phyloP scores from a whole-genome alignment of 345 rosid genomes.

The Syzygium jambos region DNA sequence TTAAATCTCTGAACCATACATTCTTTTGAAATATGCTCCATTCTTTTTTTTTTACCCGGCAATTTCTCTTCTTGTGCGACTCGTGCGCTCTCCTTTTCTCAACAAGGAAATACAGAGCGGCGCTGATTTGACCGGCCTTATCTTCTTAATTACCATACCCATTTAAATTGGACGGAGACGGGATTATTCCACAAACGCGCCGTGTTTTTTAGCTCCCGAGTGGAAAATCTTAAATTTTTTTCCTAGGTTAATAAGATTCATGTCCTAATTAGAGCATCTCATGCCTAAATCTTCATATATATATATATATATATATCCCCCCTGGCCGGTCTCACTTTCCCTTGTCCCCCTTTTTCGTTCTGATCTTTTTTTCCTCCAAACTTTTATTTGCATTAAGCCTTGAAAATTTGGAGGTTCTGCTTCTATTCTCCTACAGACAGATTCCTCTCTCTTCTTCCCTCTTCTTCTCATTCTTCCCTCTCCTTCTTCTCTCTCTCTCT shows the following conservation, averaged over 20 bases:
- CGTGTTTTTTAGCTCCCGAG: background rate
- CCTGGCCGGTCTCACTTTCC: background rate
- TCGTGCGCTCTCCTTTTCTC: background rate
- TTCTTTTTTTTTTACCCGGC: no score
- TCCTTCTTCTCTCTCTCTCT: background rate
- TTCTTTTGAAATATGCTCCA: accelerated
- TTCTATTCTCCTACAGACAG: background rate
- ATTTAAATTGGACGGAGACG: background rate
- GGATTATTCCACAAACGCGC: background rate
- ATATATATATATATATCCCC: background rate
- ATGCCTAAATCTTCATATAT: background rate
- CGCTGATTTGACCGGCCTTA: accelerated
- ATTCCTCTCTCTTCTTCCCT: background rate
- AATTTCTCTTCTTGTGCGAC: accelerated
- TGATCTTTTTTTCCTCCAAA: background rate
- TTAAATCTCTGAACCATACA: background rate
- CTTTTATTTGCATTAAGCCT: background rate
- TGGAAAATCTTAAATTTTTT: background rate
- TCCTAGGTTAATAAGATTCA: background rate
- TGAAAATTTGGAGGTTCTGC: background rate
- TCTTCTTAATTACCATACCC: background rate
- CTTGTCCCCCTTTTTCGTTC: background rate
- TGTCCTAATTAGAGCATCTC: background rate
- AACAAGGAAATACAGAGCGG: background rate
- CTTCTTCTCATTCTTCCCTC: background rate